Evolutionary conservation across 306 rosid species (phyloP), one percentile per base, ranked within the genome.

Genomic region (Dalbergia cultrata): DNA sequence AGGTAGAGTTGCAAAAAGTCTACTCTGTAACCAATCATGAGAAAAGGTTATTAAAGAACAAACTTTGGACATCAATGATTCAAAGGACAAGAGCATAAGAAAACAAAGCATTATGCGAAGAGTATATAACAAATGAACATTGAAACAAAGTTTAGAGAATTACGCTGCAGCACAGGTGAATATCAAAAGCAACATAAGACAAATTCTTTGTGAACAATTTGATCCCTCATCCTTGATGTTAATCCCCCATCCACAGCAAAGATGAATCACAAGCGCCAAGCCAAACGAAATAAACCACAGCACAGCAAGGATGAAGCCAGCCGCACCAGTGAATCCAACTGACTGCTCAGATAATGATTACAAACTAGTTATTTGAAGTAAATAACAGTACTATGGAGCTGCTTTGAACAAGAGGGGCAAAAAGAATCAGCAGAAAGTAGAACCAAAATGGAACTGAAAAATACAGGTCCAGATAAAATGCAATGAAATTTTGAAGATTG

Each of bases 271-370:
- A 72, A 94, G 91, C 67, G 92, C 90, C 78, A 85, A 39, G 44
- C 97, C 98, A 79, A 94, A 94, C 52, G 89, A 83, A 66, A 94
- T 16, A 83, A 94, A 88, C 98, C 98, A 94, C 18, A 94, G 60
- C 41, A 87, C 64, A 44, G 98, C 75, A 65, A 94, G 90, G 84
- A 87, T 62, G 80, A 94, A 94, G 63, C 92, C 98, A 78, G 85
- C 85, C 4, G 86, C 91, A 67, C 98, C 98, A 2, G 96, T 92
- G 80, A 94, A 94, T 80, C 90, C 97, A 81, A 94, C 97, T 21
- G 98, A 94, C 97, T 94, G 91, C 90, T 83, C 53, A 73, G 7
- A 49, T 5, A 68, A 72, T 16, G 19, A 57, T 77, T 64, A 60
- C 70, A 37, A 43, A 31, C 61, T 35, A 56, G 57, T 59, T 44